Base-by-base conservation (phyloP, 1,284 basidiomycete genomes). In the Sanguinoderma infundibulare region DNA sequence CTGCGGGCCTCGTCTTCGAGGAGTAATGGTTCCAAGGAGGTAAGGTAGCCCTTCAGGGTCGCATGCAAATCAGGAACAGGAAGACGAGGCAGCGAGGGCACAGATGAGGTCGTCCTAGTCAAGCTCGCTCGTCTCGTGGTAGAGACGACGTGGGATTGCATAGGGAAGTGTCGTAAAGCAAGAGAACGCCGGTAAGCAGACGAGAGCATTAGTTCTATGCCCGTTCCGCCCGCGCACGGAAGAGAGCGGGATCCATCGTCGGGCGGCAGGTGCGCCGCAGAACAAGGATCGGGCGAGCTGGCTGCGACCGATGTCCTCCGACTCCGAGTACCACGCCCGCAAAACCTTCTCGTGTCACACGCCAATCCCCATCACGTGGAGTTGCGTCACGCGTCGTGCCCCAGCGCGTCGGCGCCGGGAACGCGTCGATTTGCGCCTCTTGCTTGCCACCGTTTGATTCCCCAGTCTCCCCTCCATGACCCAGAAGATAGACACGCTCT, bases 61-160 rank as follows among this genome's bases (percentile, higher is more conserved):
- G 87, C 82, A 47, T 86, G 83, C 1, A 98, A 82, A 57, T 87
- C 82, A 17, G 96, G 96, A 1, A 98, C 84, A 3, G 96, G 96
- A n/a, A 98, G 81, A 61, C 94, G 87, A 7, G 92, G 86, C 39
- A 79, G 68, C 3, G 63, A 60, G 22, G 44, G 68, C 8, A 40
- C 6, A 15, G 62, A 8, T 10, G 47, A 26, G 36, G 51, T 26
- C n/a, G 66, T 60, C 20, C 55, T 55, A 12, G 55, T 56, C 9
- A 64, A 64, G 24, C 30, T 53, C 7, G 62, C 51, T 42, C 56
- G 57, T 46, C 59, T 42, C 10, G 24, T 42, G 22, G 55, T n/a
- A 30, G 38, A 38, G 40, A 34, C 32, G 52, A 63, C 39, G 5
- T 51, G 53, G 7, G 66, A n/a, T 42, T 62, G 60, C 66, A 67